phyloP scores from a whole-genome alignment of 225 moss, liverwort and hornwort species.

The Marchantia polymorpha region DNA sequence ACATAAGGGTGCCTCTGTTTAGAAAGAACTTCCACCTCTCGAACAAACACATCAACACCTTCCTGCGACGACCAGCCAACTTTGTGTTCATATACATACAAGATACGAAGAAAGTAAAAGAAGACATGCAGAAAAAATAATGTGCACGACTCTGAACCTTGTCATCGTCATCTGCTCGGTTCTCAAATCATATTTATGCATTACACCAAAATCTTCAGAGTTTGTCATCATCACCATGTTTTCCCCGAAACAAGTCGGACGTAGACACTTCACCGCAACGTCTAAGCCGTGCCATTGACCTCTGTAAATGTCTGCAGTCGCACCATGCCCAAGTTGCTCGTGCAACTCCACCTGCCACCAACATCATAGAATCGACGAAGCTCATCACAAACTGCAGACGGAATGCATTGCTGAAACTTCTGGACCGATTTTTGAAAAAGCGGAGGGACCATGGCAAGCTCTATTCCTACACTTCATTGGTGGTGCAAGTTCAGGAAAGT shows the following conservation, averaged over 20 bases:
- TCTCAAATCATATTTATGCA: background rate
- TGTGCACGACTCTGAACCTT: background rate
- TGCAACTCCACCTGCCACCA: slow-evolving; percentile 31
- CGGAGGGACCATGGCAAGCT: background rate
- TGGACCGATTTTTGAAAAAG: background rate
- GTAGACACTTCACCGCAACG: slow-evolving; percentile 45
- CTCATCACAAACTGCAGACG: background rate
- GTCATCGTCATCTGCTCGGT: background rate
- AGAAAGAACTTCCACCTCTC: slow-evolving; percentile 35
- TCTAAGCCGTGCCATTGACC: slow-evolving; percentile 38
- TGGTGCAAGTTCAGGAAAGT: background rate
- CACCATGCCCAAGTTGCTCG: slow-evolving; percentile 36
- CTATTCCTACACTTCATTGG: background rate
- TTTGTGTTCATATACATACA: background rate
- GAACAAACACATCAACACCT: slow-evolving; percentile 26
- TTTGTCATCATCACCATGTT: slow-evolving; percentile 4
- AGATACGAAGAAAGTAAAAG: no score
- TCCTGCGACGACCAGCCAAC: slow-evolving; percentile 17
- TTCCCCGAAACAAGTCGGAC: slow-evolving; percentile 15
- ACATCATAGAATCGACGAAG: background rate
- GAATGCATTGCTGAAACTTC: background rate
- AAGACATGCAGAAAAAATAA: background rate
- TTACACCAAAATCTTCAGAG: background rate
- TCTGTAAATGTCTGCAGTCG: slow-evolving; percentile 42
- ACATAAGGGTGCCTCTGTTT: slow-evolving; percentile 42